Percentiles rank a stretch among this genome's conserved stretches.
Conservation (phyloP, 1,284 basidiomycete genomes). For the Hemileia vastatrix region DNA sequence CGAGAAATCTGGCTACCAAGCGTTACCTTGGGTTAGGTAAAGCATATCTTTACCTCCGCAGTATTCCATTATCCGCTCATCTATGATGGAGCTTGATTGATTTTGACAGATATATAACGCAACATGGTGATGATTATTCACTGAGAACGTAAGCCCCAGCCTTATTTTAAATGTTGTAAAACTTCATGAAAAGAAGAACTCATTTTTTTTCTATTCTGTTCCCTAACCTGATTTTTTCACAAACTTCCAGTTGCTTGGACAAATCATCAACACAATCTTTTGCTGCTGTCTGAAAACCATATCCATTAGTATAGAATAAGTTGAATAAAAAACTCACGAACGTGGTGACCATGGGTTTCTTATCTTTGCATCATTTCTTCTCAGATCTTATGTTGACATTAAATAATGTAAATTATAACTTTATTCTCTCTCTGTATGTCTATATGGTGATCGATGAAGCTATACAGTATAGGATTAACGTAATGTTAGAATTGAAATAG, state of each 20-base stretch:
- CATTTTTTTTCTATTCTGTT: neutral
- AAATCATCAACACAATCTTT: constrained; percentile 21
- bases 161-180: neutral
- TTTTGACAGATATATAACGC: constrained; percentile 12
- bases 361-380: neutral
- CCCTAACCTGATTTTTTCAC: neutral
- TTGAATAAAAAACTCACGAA: neutral
- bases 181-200: neutral
- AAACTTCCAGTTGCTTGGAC: constrained; percentile 14
- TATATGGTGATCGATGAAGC: no score
- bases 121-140: constrained; percentile 19
- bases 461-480: no score
- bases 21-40: constrained; percentile 51
- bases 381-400: no score
- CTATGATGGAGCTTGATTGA: neutral
- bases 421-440: no score
- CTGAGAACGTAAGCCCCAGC: constrained; percentile 8
- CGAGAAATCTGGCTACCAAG: constrained; percentile 86
- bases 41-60: constrained; percentile 19
- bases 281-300: constrained; percentile 15
- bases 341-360: constrained; percentile 1
- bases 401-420: no score
- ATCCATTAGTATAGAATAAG: neutral
- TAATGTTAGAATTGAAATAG: no score
- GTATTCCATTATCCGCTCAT: neutral